A percentile compares a stretch with the other conserved stretches of the same genome.
These are phyloP conservation scores for Alternaria ventricosa DNA, from an alignment of 2,329 filamentous ascomycete genomes.

Conservation along the genomic window DNA sequence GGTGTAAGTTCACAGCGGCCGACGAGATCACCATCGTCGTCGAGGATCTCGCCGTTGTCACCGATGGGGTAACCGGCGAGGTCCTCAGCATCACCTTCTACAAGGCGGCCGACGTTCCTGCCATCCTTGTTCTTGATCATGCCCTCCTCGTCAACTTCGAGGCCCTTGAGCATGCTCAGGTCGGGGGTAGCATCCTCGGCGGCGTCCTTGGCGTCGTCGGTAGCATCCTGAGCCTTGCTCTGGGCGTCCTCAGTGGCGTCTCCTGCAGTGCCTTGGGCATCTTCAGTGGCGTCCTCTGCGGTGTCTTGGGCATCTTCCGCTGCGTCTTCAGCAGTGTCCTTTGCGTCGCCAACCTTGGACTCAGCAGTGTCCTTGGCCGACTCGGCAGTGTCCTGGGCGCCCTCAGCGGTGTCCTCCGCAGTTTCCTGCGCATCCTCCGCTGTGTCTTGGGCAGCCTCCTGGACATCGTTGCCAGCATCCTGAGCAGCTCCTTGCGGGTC, in stretches of 20 bases:
- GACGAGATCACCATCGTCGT: constrained; percentile 62
- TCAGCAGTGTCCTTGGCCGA: constrained; percentile 46
- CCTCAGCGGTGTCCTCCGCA: constrained; percentile 42
- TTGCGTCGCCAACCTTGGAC: constrained; percentile 50
- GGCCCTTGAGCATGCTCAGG: constrained; percentile 56
- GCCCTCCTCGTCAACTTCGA: constrained; percentile 62
- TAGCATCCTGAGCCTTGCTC: constrained; percentile 32
- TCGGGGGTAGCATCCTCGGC: constrained; percentile 51
- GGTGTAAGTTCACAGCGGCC: constrained; percentile 60
- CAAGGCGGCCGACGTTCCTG: constrained; percentile 57
- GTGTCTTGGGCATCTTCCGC: constrained; percentile 41
- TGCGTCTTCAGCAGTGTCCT: constrained; percentile 35
- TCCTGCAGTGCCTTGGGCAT: constrained; percentile 37
- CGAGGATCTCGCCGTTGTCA: constrained; percentile 62
- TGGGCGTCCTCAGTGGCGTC: constrained; percentile 42
- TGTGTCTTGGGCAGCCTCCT: constrained; percentile 44
- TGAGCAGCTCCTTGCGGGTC: constrained; percentile 48
- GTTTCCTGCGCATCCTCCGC: constrained; percentile 40
- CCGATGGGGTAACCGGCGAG: constrained; percentile 60
- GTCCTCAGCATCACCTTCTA: constrained; percentile 61
- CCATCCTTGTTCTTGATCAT: constrained; percentile 59
- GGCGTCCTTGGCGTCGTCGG: constrained; percentile 34
- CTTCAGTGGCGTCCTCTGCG: constrained; percentile 38
- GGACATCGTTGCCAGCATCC: constrained; percentile 45
- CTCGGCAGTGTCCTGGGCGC: constrained; percentile 38